Percentiles rank a stretch among this genome's conserved stretches.
phyloP scores from a whole-genome alignment of 176 grass and related monocot genomes.

The Chloris gayana region DNA sequence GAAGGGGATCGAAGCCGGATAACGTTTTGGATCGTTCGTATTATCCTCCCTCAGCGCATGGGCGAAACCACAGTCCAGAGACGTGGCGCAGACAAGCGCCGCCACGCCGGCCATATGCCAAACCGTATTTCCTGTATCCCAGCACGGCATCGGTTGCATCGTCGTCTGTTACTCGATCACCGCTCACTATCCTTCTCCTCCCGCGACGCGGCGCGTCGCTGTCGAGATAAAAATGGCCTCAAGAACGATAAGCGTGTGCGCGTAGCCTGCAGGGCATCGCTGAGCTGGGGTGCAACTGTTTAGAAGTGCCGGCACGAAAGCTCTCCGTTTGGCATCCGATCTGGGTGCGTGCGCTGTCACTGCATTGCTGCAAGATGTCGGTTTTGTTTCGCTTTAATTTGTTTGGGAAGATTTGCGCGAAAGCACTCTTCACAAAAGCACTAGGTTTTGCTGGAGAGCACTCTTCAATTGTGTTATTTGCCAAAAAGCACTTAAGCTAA shows the following conservation, averaged over 20 bases:
- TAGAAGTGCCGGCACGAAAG: conserved; percentile 8
- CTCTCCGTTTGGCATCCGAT: neutral
- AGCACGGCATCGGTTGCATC: conserved; percentile 3
- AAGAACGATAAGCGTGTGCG: neutral
- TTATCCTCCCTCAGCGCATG: neutral
- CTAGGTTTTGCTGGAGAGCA: too few species aligned
- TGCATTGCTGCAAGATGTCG: neutral
- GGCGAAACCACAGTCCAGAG: neutral
- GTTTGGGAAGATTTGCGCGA: too few species aligned
- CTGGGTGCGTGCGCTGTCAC: neutral
- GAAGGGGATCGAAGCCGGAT: neutral
- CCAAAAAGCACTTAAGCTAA: too few species aligned
- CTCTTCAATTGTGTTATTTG: too few species aligned
- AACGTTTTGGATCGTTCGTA: neutral
- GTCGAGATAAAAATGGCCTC: neutral
- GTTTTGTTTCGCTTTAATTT: too few species aligned
- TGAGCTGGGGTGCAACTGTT: conserved; percentile 1
- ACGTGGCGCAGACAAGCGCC: conserved; percentile 16
- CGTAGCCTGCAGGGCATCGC: neutral
- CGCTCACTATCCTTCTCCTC: neutral
- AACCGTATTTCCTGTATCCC: neutral
- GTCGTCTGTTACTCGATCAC: too few species aligned
- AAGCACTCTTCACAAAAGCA: too few species aligned
- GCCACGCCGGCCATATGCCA: conserved; percentile 10
- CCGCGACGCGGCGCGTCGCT: neutral